These are phyloP conservation scores for Linnemannia schmuckeri DNA, from an alignment of 192 early-diverging fungal species.

Conservation along the genomic window DNA sequence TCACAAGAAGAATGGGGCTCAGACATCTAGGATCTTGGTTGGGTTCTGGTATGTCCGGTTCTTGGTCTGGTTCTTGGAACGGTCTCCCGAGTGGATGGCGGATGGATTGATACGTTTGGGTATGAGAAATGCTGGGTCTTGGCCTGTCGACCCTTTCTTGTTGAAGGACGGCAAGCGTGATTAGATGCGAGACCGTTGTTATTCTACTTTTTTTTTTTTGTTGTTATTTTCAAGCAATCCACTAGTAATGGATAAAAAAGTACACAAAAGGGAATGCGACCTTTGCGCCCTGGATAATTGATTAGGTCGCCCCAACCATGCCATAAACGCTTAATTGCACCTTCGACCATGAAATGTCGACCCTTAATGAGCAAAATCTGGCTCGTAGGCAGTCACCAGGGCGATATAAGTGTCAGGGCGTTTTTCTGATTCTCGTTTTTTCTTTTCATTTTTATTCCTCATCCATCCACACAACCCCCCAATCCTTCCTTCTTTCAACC, in stretches of 20 bases:
- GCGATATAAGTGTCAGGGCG: too few species aligned
- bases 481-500: neutral
- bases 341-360: too few species aligned
- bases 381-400: too few species aligned
- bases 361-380: too few species aligned
- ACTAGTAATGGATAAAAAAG: neutral
- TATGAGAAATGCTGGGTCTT: constrained; percentile 32
- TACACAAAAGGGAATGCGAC: too few species aligned
- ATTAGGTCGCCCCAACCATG: too few species aligned
- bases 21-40: constrained; percentile 32
- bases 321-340: too few species aligned
- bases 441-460: neutral
- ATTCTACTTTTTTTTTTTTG: neutral
- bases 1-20: constrained; percentile 36
- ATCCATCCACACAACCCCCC: neutral
- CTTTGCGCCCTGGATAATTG: too few species aligned
- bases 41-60: constrained; percentile 51
- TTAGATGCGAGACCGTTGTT: neutral
- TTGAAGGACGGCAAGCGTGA: constrained; percentile 34
- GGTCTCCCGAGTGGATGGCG: constrained; percentile 33
- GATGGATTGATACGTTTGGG: constrained; percentile 33
- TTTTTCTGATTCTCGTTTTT: neutral
- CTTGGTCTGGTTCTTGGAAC: constrained; percentile 36
- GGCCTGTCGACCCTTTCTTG: constrained; percentile 48
- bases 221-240: neutral